Base-by-base conservation (phyloP, 2,329 filamentous ascomycete species). In the Cadophora sp. region DNA sequence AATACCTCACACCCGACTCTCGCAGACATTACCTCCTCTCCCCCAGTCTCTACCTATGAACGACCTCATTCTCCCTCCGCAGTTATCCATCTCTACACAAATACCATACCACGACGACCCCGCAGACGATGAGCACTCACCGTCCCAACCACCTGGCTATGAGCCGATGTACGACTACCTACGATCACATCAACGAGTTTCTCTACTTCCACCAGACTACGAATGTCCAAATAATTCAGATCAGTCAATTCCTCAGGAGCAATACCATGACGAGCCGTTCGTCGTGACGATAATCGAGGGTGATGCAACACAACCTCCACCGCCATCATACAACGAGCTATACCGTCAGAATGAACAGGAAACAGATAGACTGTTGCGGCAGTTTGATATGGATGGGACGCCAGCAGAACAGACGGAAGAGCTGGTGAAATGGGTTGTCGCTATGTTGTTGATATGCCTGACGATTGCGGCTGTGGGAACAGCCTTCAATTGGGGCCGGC, bases 141-240 rank as follows among this genome's bases (percentile, higher is more conserved):
- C 58, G 1, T 48, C 58, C 20, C 66, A 62, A 41, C 74, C 74
- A 58, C 74, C 74, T 16, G 65, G 62, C 39, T 76, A 76, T 50
- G 70, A 73, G 59, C 73, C 74, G 1, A 76, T 76, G 74, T 71
- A 74, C 66, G 73, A 76, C 53, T 76, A 76, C 53, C 67, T 76
- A 4, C 68, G 74, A 41, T 67, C 71, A 14, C 71, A 67, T 27
- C 59, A 63, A n/a, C 55, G 53, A 14, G 39, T 43, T 18, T 24
- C 53, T 7, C n/a, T 41, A 58, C 33, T 16, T 22, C 48, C 48
- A 5, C 53, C 24, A 50, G 9, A 39, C 30, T 16, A 48, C 33
- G 39, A 58, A 51, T 63, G 51, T 48, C 18, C 60, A 22, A 45
- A 33, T 36, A 53, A 53, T 55, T 30, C 45, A 30, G 24, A 51